These are phyloP conservation scores for Tilletia walkeri DNA, from an alignment of 1,284 basidiomycete genomes.

Conservation along the genomic window DNA sequence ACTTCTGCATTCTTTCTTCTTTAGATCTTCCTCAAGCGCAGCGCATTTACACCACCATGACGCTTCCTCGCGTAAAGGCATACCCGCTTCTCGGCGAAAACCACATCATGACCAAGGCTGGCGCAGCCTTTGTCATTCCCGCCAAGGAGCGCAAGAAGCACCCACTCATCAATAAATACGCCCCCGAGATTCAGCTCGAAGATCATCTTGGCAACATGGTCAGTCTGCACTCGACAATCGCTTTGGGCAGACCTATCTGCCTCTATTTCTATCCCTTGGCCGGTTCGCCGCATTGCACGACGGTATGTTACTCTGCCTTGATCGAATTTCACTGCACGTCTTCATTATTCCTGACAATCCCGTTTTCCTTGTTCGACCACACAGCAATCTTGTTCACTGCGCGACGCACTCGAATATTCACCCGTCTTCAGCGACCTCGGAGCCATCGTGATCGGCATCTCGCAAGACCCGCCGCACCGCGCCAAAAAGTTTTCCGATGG, in stretches of 20 bases:
- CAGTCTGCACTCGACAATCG: slow-evolving; percentile 45
- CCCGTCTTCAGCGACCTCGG: slow-evolving; percentile 45
- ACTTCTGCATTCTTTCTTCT: no score
- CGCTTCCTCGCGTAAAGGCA: slow-evolving; percentile 30
- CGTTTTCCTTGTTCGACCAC: not conserved
- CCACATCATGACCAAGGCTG: slow-evolving; percentile 31
- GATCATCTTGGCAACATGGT: slow-evolving; percentile 38
- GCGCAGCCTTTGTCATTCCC: slow-evolving; percentile 31
- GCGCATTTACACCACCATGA: not conserved
- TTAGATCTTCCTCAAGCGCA: no score
- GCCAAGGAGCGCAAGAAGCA: slow-evolving; percentile 30
- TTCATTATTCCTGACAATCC: not conserved
- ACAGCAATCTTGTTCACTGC: slow-evolving; percentile 39
- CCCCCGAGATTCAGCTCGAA: slow-evolving; percentile 41
- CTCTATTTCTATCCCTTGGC: slow-evolving; percentile 50
- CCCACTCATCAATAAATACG: slow-evolving; percentile 36
- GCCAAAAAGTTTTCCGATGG: slow-evolving; percentile 39
- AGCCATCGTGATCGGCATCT: slow-evolving; percentile 48
- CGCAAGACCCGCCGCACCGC: slow-evolving; percentile 34
- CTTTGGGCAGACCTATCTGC: slow-evolving; percentile 41
- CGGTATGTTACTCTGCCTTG: not conserved
- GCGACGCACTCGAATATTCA: slow-evolving; percentile 39
- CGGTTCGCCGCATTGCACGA: slow-evolving; percentile 31
- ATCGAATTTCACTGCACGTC: no score
- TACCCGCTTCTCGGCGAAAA: slow-evolving; percentile 42